These are phyloP conservation scores for Paramecium sonneborni DNA, from an alignment of 73 alveolate species.

Conservation along the genomic window DNA sequence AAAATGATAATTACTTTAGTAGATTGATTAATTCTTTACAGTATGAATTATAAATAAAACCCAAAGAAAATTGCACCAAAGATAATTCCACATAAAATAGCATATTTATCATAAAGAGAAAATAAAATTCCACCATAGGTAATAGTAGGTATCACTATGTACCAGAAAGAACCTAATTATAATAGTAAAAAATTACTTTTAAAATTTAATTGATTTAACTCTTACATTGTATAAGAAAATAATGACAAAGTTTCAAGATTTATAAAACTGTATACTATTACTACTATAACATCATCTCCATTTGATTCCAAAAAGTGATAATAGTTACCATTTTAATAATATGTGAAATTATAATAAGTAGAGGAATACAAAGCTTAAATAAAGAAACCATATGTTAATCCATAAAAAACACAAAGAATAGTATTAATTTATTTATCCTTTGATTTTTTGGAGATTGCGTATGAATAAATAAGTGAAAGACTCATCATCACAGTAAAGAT, in stretches of 20 bases:
- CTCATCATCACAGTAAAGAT: not conserved
- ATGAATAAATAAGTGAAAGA: not conserved
- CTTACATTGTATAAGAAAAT: not conserved
- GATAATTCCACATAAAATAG: not conserved
- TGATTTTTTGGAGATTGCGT: not conserved
- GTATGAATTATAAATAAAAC: not conserved
- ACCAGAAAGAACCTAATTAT: not conserved
- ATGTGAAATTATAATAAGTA: not conserved
- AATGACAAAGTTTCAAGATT: not conserved
- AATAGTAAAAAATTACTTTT: not conserved
- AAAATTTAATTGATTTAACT: not conserved
- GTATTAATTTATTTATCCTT: not conserved
- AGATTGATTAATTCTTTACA: not conserved
- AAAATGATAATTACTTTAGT: not conserved
- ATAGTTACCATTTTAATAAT: not conserved
- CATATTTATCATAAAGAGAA: not conserved
- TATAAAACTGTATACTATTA: not conserved
- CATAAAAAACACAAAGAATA: not conserved
- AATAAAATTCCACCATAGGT: not conserved
- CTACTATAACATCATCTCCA: not conserved
- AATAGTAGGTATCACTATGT: not conserved
- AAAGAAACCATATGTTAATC: not conserved
- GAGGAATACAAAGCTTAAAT: not conserved
- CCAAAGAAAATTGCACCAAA: not conserved
- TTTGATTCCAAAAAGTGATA: not conserved